Base-by-base conservation (phyloP, 805 yeast genomes). In the Wickerhamiella nectarea region DNA sequence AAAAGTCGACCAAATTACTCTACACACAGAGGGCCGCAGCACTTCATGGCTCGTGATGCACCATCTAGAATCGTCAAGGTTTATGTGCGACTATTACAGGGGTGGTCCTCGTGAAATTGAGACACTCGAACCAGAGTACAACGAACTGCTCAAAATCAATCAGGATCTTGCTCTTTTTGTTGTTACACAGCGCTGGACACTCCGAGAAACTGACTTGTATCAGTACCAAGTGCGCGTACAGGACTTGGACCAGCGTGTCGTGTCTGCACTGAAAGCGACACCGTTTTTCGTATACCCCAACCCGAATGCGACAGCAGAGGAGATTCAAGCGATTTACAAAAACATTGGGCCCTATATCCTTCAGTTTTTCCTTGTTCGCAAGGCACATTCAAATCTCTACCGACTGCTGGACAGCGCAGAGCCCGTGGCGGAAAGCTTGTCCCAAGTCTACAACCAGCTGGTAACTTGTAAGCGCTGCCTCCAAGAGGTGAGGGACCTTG, bases 121-220 rank as follows among this genome's bases (percentile, higher is more conserved):
- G 10, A 62, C 69, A 41, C 68, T 82, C 44, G 65, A 68, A 40
- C 74, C 74, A 14, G 67, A 81, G 22, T 87, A 82, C 62, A 69
- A 73, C 39, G 69, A 74, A 46, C 66, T 91, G 51, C 65, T 73
- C 24, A 74, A 71, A 36, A 69, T 85, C 52, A 83, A 85, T 59
- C 69, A 75, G 19, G 78, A 78, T 15, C 69, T 91, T 48, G 95
- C 84, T 53, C 84, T 83, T 52, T 66, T 91, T 49, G 69, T 89
- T 53, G 76, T 91, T 36, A 91, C 98, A 2, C 78, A 95, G 62
- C 74, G 98, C 60, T 91, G 99, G 99, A 89, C 97, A 2, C 68
- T 91, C 65, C 75, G 99, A 56, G 95, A 87, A 56, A 91, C 98
- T 0, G 99, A 91, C 63, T 69, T 91, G 48, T 91, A 81, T 64